Base-by-base conservation (phyloP, 1,139 yeast genomes). In the Debaryomyces udenii region DNA sequence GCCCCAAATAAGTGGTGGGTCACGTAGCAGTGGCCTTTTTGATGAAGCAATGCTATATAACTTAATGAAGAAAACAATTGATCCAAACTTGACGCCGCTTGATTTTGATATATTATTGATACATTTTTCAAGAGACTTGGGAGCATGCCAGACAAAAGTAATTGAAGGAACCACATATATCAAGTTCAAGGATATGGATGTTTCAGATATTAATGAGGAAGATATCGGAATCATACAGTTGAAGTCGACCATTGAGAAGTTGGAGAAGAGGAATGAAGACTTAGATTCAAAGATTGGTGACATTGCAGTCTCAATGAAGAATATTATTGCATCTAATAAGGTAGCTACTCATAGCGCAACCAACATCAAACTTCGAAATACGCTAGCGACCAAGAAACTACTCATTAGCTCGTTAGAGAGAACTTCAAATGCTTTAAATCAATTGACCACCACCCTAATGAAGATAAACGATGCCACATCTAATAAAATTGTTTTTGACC, bases 401-500 rank as follows among this genome's bases (percentile, higher is more conserved):
- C 56, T 67, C 3, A 58, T 56, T 15, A 57, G 55, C 15, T 64
- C 76, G 0, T 55, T 71, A 26, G 52, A 55, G 2, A 61, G 59
- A 16, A 61, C 72, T 3, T 46, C 62, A 1, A 46, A 47, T 3
- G 57, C 73, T 2, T 57, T 62, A n/a, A 57, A 55, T 28, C 76
- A 76, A 39, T 53, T 80, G 18, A 56, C 55, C 13, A 53, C 62
- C 2, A 59, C 79, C 0, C 51, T 76, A 27, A 51, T 56, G 31
- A 76, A 76, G 47, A 69, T 80, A 32, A 71, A 78, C 48, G 74
- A 76, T 41, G 74, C 82, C 1, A 61, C 67, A 10, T 61, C 74
- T 2, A 79, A 78, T 47, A 55, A 62, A 4, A 56, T 64, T 13
- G 49, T 77, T 4, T 55, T 68, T 27, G 59, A 61, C n/a, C 68